phyloP scores from a whole-genome alignment of 306 rosid genomes.

The Vigna trinervia region DNA sequence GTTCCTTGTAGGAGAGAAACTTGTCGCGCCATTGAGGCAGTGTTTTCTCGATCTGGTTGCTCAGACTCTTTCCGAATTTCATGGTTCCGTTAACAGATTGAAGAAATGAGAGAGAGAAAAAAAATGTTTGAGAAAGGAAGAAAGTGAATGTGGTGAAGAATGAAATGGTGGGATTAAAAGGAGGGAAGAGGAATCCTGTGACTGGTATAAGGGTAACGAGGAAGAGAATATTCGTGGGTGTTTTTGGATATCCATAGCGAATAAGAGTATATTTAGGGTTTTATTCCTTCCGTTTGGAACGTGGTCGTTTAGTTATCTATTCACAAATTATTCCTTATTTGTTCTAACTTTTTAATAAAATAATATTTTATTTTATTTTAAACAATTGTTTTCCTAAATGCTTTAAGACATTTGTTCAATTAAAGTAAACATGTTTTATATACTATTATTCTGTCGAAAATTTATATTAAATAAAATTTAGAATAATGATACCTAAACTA shows the following conservation, averaged over 20 bases:
- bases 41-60: conserved; percentile 81
- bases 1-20: conserved; percentile 81
- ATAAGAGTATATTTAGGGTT: conserved; percentile 58
- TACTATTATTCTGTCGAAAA: too few species aligned
- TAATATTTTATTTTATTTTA: not conserved
- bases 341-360: not conserved
- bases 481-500: too few species aligned
- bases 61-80: conserved; percentile 90
- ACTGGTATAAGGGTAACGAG: not conserved
- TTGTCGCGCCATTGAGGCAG: conserved; percentile 91
- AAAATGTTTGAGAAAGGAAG: not conserved
- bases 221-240: not conserved
- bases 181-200: not conserved
- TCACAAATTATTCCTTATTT: not conserved
- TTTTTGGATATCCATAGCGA: conserved; percentile 23
- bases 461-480: too few species aligned
- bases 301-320: not conserved
- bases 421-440: not conserved
- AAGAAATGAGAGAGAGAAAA: not conserved
- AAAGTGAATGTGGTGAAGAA: not conserved
- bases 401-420: too few species aligned
- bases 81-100: conserved; percentile 17
- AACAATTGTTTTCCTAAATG: too few species aligned
- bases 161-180: not conserved
- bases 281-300: conserved; percentile 38